Evolutionary conservation across 2,329 filamentous ascomycete species (phyloP).

Genomic region (Aspergillus piperis): DNA sequence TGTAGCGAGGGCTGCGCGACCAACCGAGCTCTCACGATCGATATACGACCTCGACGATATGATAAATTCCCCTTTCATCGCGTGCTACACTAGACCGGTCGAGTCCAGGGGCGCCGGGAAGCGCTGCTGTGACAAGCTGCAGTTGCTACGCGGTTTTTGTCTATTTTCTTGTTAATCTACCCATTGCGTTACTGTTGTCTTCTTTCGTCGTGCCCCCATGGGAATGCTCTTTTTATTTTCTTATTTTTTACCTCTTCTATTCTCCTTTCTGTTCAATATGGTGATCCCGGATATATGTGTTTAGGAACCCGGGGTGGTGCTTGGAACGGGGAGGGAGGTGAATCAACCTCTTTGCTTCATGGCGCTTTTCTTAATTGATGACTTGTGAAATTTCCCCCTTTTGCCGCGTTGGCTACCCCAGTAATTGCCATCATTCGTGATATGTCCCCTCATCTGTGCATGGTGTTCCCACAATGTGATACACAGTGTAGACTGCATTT

Average conservation of each 20-base stretch:
- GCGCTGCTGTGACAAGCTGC: background rate
- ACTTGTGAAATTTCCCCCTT: background rate
- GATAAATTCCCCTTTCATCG: slow-evolving; percentile 1
- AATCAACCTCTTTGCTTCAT: background rate
- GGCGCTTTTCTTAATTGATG: slow-evolving; percentile 2
- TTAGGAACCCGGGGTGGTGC: background rate
- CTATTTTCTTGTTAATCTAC: background rate
- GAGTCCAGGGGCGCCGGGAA: background rate
- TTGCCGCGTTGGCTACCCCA: background rate
- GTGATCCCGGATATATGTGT: background rate
- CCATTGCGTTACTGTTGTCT: background rate
- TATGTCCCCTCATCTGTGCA: background rate
- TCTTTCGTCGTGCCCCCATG: background rate
- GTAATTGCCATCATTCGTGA: background rate
- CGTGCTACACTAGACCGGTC: slow-evolving; percentile 3
- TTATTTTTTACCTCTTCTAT: too few species aligned
- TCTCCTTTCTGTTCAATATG: background rate
- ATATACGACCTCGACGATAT: slow-evolving; percentile 1
- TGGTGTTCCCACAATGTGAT: background rate
- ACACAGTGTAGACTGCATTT: background rate
- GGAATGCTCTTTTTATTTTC: background rate
- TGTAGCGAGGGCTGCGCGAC: slow-evolving; percentile 17
- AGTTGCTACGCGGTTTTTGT: slow-evolving; percentile 2
- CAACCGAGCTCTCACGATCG: slow-evolving; percentile 2
- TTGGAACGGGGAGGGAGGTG: background rate